phyloP scores from a whole-genome alignment of 2,329 filamentous ascomycete species.

The Colletotrichum liriopes region DNA sequence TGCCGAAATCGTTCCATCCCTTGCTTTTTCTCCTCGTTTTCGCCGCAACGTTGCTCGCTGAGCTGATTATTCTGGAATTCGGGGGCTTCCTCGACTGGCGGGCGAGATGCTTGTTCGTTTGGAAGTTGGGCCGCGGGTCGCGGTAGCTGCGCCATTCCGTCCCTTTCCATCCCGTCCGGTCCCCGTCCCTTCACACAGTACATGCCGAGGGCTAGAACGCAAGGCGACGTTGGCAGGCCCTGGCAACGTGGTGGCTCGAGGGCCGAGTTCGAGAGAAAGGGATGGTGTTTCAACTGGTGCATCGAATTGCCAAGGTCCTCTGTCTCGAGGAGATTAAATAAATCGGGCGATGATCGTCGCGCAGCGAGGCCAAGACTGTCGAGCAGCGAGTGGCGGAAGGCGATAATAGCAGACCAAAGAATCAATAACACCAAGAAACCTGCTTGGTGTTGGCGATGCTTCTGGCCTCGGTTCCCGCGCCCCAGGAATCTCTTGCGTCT shows the following conservation, averaged over 20 bases:
- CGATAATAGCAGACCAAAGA: conserved; percentile 13
- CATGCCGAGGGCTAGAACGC: conserved; percentile 31
- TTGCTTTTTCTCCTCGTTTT: conserved; percentile 1
- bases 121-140: conserved; percentile 12
- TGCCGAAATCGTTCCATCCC: conserved; percentile 12
- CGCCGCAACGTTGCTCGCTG: conserved; percentile 3
- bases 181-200: conserved; percentile 15
- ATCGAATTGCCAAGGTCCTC: conserved; percentile 35
- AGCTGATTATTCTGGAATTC: neutral
- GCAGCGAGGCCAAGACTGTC: conserved; percentile 23
- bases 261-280: neutral
- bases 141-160: conserved; percentile 37
- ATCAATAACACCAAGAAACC: conserved; percentile 16
- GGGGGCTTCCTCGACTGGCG: neutral
- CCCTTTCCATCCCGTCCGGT: conserved; percentile 33
- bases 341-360: conserved; percentile 26
- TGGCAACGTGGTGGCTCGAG: conserved; percentile 4
- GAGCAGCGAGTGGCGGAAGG: neutral
- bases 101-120: conserved; percentile 28
- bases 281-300: conserved; percentile 40
- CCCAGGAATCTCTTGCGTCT: conserved; percentile 7
- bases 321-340: conserved; percentile 37
- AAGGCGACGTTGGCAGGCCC: conserved; percentile 24
- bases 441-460: conserved; percentile 23
- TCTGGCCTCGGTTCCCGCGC: conserved; percentile 11